These are phyloP conservation scores for Melanogaster broomeanus DNA, from an alignment of 768 basidiomycete species.

Conservation along the genomic window DNA sequence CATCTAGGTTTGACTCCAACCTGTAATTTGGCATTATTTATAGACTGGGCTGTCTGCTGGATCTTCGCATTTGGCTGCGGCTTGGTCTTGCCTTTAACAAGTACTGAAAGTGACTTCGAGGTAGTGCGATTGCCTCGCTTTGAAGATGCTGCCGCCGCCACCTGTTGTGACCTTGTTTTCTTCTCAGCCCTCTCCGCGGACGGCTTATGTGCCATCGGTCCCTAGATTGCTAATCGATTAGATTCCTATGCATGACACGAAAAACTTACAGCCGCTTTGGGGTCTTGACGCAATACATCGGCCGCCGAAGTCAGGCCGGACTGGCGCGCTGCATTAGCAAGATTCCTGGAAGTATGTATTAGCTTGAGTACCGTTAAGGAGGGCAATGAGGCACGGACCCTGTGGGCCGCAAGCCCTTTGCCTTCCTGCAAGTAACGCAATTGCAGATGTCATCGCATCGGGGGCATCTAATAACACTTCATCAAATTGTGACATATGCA, in stretches of 20 bases:
- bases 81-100: constrained; percentile 6
- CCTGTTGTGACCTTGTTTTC: constrained; percentile 14
- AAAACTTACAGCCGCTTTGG: constrained; percentile 30
- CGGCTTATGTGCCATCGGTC: constrained; percentile 28
- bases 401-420: constrained; percentile 57
- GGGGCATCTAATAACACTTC: constrained; percentile 55
- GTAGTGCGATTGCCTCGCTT: constrained; percentile 1
- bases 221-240: constrained; percentile 20
- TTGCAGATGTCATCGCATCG: constrained; percentile 68
- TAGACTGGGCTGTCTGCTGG: constrained; percentile 5
- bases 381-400: constrained; percentile 44
- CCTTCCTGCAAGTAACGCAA: constrained; percentile 65
- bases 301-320: constrained; percentile 41
- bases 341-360: constrained; percentile 34
- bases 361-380: constrained; percentile 3
- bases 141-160: neutral
- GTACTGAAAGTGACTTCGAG: constrained; percentile 10
- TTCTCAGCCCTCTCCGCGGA: constrained; percentile 13
- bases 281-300: constrained; percentile 36
- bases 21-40: constrained; percentile 7
- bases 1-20: constrained; percentile 13
- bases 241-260: neutral
- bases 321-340: constrained; percentile 38
- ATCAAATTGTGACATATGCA: constrained; percentile 11
- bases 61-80: constrained; percentile 9